Base-by-base conservation (phyloP, 2,329 filamentous ascomycete genomes). In the Whalleya microplaca region DNA sequence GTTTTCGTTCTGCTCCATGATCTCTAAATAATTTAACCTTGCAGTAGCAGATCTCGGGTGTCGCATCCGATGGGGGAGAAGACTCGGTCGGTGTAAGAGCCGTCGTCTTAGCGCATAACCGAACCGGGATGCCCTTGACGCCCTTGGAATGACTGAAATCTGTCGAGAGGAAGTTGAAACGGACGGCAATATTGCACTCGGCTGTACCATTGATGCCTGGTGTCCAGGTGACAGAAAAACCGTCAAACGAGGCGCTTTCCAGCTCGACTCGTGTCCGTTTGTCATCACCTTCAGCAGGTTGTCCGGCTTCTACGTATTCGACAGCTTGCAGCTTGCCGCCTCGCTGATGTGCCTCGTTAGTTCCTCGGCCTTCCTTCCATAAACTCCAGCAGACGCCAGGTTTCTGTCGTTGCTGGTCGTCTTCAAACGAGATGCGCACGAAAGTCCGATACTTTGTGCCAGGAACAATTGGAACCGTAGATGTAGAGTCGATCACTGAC, bases 81-180 rank as follows among this genome's bases (percentile, higher is more conserved):
- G 81, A 79, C 8, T 80, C 75, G 21, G 82, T 81, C 16, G 80
- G 75, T 0, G 82, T 76, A 1, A 94, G 57, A 10, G 87, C 75
- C 62, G 90, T 89, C 0, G 95, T 98, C 75, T 98, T 98, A 14
- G 93, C 87, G 73, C 94, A 98, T 0, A 98, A 82, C 53, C 95
- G 82, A 3, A 99, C 93, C 0, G 95, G 94, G 63, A 98, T 97
- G 37, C 95, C 95, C 75, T 98, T 99, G 47, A 99, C 95, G 45
- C 95, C 95, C 71, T 99, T 99, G 9, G 95, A 98, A 71, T 98
- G 95, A 73, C 94, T 98, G 72, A 98, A 99, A 71, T 99, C 95
- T 8, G 95, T 99, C 0, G 95, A 99, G 0, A 99, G 80, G 71
- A 99, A 99, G 76, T 99, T 99, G 81, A 98, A 99, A 45, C 95